phyloP scores from a whole-genome alignment of 1,139 yeast genomes.

The Debaryomycetaceae sp. region DNA sequence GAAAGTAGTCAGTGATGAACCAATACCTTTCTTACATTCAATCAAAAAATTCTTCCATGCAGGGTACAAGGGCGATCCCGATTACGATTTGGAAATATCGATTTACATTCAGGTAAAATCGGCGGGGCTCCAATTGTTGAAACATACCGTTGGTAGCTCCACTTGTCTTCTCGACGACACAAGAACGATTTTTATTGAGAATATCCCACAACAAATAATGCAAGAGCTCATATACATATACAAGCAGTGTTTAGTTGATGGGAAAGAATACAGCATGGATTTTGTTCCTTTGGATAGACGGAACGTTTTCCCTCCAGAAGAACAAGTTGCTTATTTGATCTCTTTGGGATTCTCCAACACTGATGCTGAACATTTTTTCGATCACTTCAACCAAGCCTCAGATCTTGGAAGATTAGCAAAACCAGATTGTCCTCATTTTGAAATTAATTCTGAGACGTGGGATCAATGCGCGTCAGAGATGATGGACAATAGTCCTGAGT shows the following conservation, averaged over 20 bases:
- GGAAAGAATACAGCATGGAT: slow-evolving; percentile 23
- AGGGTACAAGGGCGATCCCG: slow-evolving; percentile 20
- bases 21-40: slow-evolving; percentile 20
- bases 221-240: slow-evolving; percentile 36
- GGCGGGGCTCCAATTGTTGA: slow-evolving; percentile 34
- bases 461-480: slow-evolving; percentile 9
- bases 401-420: slow-evolving; percentile 16
- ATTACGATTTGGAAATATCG: slow-evolving; percentile 20
- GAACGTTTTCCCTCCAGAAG: slow-evolving; percentile 50
- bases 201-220: slow-evolving; percentile 27
- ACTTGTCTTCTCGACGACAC: slow-evolving; percentile 6
- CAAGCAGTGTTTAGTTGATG: slow-evolving; percentile 26
- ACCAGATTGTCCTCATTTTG: slow-evolving; percentile 24
- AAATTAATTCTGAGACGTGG: slow-evolving; percentile 23
- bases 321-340: slow-evolving; percentile 44
- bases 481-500: slow-evolving; percentile 12
- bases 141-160: slow-evolving; percentile 22
- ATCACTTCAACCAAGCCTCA: slow-evolving; percentile 20
- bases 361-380: slow-evolving; percentile 38
- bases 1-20: slow-evolving; percentile 29
- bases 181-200: slow-evolving; percentile 11
- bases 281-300: slow-evolving; percentile 45
- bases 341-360: slow-evolving; percentile 41
- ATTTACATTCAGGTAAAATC: slow-evolving; percentile 40
- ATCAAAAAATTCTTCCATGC: slow-evolving; percentile 23